Conservation (phyloP, 768 basidiomycete genomes). For the Brasilioporus rufonigricans region DNA sequence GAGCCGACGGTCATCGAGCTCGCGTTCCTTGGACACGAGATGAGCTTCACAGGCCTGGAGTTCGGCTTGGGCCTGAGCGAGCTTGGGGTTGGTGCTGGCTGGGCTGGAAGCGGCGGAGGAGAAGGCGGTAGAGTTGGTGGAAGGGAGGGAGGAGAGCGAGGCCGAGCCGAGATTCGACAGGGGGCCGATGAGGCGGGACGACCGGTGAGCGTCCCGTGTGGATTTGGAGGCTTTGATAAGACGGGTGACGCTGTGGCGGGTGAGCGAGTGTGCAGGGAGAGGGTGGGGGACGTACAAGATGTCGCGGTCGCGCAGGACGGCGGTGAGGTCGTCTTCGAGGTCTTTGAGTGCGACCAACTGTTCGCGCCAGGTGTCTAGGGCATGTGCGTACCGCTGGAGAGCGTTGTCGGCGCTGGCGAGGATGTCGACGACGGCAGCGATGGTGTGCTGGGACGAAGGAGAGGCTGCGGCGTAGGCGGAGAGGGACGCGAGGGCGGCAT, state of each 20-base stretch:
- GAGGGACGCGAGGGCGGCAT: slow-evolving; percentile 60
- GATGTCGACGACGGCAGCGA: slow-evolving; percentile 48
- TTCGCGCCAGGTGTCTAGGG: slow-evolving; percentile 65
- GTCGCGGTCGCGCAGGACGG: slow-evolving; percentile 66
- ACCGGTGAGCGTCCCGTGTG: slow-evolving; percentile 37
- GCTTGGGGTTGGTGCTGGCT: slow-evolving; percentile 39
- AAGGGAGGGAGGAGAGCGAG: slow-evolving; percentile 42
- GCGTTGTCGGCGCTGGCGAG: slow-evolving; percentile 70
- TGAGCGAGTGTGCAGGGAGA: background rate
- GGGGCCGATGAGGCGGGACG: slow-evolving; percentile 23
- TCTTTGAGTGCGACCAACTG: slow-evolving; percentile 57
- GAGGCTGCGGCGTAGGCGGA: slow-evolving; percentile 73
- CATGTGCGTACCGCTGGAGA: slow-evolving; percentile 54
- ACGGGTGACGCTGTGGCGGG: slow-evolving; percentile 58
- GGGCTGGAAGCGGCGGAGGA: background rate
- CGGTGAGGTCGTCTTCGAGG: slow-evolving; percentile 71
- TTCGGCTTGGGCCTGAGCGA: slow-evolving; percentile 67
- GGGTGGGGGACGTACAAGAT: slow-evolving; percentile 59
- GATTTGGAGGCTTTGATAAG: slow-evolving; percentile 76
- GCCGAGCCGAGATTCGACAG: slow-evolving; percentile 36
- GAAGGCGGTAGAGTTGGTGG: slow-evolving; percentile 25
- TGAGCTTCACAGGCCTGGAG: slow-evolving; percentile 81
- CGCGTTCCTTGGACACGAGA: slow-evolving; percentile 65
- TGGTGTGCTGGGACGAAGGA: slow-evolving; percentile 35
- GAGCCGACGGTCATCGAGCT: slow-evolving; percentile 52